Base-by-base conservation (phyloP, 2,329 filamentous ascomycete genomes). In the Talaromyces sp. region DNA sequence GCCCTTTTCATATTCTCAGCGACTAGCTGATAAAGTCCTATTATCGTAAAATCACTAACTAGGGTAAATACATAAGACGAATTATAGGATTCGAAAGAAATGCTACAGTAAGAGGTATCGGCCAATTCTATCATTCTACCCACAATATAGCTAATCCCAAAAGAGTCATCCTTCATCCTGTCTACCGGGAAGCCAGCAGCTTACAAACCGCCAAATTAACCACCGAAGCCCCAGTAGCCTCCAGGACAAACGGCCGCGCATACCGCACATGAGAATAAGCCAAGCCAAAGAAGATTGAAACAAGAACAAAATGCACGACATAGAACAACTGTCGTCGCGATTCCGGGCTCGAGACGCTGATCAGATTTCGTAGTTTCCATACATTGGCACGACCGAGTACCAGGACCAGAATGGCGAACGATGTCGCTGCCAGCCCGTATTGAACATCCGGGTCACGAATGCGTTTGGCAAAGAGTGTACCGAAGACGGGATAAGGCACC, bases 391-490 rank as follows among this genome's bases (percentile, higher is more conserved):
- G 78, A 13, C 84, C 74, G 31, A 85, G 82, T 8, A 84, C 81
- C 1, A 84, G 79, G 27, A 82, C 79, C 27, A 84, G 75, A 17
- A 78, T 68, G 0, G 78, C 76, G 66, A 84, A 80, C 7, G 77
- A 72, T 31, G 87, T 76, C 17, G 79, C 84, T 51, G 79, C 67
- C 36, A 88, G 67, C 1, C 87, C 87, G 65, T 83, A 82, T 59
- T 87, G 80, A 29, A 89, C 84, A 69, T 88, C 86, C n/a, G 75
- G 72, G 64, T 88, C 83, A 40, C 78, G 78, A 65, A 88, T 76
- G 17, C 86, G 83, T 68, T 85, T 85, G 15, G 74, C 72, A 13
- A 89, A 76, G 40, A 87, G 70, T 0, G 69, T 72, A 10, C 75
- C 68, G 36, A 73, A 78, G 1, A 72, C 72, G 1, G 76, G 77